Evolutionary conservation across 768 basidiomycete species (phyloP).

Genomic region (Psilocybe azurescens): DNA sequence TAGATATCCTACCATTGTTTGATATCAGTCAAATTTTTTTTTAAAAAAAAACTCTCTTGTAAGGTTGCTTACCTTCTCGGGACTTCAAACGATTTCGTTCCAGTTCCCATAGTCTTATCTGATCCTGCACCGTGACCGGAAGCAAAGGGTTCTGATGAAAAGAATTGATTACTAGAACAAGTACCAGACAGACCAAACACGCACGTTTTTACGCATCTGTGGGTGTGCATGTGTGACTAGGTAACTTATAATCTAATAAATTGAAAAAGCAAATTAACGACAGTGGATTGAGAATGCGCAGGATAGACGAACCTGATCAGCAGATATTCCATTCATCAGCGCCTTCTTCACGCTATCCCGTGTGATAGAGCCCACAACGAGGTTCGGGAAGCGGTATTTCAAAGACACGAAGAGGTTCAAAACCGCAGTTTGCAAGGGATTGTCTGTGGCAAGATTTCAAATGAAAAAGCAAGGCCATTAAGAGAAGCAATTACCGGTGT

Average conservation of each 20-base stretch:
- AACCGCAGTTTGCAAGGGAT: slow-evolving; percentile 93
- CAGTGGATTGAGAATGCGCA: slow-evolving; percentile 19
- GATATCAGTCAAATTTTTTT: slow-evolving; percentile 27
- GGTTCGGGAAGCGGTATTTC: slow-evolving; percentile 94
- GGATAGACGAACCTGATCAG: slow-evolving; percentile 76
- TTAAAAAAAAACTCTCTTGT: slow-evolving; percentile 6
- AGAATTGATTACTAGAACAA: slow-evolving; percentile 10
- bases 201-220: slow-evolving; percentile 95
- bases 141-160: slow-evolving; percentile 79
- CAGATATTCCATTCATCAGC: slow-evolving; percentile 81
- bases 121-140: slow-evolving; percentile 97
- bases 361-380: slow-evolving; percentile 95
- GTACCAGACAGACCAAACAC: slow-evolving; percentile 20
- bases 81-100: slow-evolving; percentile 92
- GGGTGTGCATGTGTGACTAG: slow-evolving; percentile 94
- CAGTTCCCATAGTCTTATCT: slow-evolving; percentile 77
- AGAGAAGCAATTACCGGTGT: slow-evolving; percentile 70
- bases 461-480: slow-evolving; percentile 27
- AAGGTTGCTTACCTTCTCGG: slow-evolving; percentile 69
- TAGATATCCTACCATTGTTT: slow-evolving; percentile 67
- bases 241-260: slow-evolving; percentile 89
- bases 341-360: slow-evolving; percentile 96
- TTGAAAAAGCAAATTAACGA: slow-evolving; percentile 16
- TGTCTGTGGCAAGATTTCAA: slow-evolving; percentile 58
- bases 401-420: slow-evolving; percentile 92